A percentile compares a stretch with the other conserved stretches of the same genome.
phyloP scores from a whole-genome alignment of 148 eudicot species.

The Camellia japonica region DNA sequence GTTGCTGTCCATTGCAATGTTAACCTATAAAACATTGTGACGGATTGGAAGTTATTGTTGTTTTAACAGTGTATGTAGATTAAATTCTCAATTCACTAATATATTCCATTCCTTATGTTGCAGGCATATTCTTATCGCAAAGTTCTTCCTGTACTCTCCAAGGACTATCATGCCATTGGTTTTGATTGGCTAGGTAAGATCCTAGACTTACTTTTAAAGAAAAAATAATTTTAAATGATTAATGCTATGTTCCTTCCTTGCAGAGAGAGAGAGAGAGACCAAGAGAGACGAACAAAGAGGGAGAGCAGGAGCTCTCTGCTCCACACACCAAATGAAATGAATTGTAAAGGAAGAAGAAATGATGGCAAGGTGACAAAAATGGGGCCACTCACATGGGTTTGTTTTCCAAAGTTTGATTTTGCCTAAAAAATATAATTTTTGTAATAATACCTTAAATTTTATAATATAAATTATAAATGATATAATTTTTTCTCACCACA shows the following conservation, averaged over 20 bases:
- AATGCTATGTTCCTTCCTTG: not conserved
- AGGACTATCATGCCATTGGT: slow-evolving; percentile 76
- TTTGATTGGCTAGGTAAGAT: slow-evolving; percentile 94
- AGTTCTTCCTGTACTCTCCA: slow-evolving; percentile 71
- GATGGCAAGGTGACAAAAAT: too few species aligned
- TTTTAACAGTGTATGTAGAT: not conserved
- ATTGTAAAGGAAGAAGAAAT: too few species aligned
- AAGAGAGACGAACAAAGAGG: too few species aligned
- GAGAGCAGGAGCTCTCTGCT: too few species aligned
- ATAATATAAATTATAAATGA: too few species aligned
- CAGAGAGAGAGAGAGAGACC: too few species aligned
- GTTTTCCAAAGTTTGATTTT: too few species aligned
- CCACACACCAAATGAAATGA: too few species aligned
- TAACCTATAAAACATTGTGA: not conserved
- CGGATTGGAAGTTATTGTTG: not conserved
- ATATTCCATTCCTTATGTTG: slow-evolving; percentile 32
- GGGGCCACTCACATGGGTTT: too few species aligned
- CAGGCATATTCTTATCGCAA: slow-evolving; percentile 99
- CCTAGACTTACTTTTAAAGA: not conserved
- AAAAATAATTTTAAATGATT: not conserved
- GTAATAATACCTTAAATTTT: too few species aligned
- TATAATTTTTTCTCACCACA: too few species aligned
- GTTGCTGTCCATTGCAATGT: not conserved
- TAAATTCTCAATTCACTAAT: slow-evolving; percentile 18
- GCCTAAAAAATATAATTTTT: too few species aligned